Base-by-base conservation (phyloP, 495 filamentous ascomycete genomes). In the Xylaria nigripes region DNA sequence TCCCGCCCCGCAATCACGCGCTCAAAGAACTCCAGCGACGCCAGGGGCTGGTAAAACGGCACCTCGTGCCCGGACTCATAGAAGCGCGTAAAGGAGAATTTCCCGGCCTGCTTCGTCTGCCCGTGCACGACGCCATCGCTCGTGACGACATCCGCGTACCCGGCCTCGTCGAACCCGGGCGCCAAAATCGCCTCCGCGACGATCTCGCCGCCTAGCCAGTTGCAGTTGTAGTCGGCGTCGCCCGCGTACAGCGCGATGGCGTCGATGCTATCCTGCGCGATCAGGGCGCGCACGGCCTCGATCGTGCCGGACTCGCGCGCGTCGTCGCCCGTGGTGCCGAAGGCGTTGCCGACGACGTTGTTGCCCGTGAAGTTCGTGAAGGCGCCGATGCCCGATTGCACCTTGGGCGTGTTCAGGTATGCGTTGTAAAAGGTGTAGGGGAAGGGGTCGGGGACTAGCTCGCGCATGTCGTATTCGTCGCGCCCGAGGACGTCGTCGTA, bases 51-150 rank as follows among this genome's bases (percentile, higher is more conserved):
- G 59, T 88, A 87, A 61, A 85, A 83, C 1, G 85, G 84, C 4
- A 86, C 82, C 57, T 85, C 76, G 60, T 88, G 85, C 0, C 85
- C 83, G 45, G 76, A 76, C 58, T 84, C 74, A 63, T 81, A 85
- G n/a, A 86, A 68, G 0, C 83, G 70, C 7, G 76, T 73, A 61
- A 86, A 87, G 46, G 76, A 76, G 66, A 86, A 86, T 48, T 75
- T 70, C 12, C 80, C 82, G 15, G 75, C 72, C 62, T 86, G 82
- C 51, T 78, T 80, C 18, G 82, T 78, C 57, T 86, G 81, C 2
- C 84, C 84, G 51, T 83, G 79, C 8, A 78, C 72, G 23, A 82
- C 63, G 15, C 65, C 70, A 60, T 84, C 81, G n/a, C 70, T 70
- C 1, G 80, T 82, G 3, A 59, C 66, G 25, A 84, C 65, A 55